These are phyloP conservation scores for Phaeoacremonium minimum DNA, from an alignment of 2,329 filamentous ascomycete genomes.

Conservation along the genomic window DNA sequence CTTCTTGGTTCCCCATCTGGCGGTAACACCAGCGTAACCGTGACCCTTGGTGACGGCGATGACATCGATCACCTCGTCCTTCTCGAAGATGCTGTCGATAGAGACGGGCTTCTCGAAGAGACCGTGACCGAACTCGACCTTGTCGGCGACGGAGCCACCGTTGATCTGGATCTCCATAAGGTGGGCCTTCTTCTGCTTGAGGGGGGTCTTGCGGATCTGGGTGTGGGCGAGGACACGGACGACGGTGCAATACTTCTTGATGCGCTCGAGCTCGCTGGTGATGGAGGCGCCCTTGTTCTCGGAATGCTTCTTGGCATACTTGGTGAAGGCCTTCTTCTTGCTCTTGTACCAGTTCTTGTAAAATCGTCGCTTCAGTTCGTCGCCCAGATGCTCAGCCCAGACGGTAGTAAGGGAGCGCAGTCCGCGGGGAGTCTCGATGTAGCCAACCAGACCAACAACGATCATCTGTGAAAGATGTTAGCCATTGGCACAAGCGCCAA, in stretches of 20 bases:
- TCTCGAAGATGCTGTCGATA: slow-evolving; percentile 93
- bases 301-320: slow-evolving; percentile 99
- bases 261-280: slow-evolving; percentile 97
- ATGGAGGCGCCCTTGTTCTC: slow-evolving; percentile 87
- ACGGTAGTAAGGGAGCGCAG: slow-evolving; percentile 99
- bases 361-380: slow-evolving; percentile 99
- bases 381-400: slow-evolving; percentile 98
- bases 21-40: slow-evolving; percentile 95
- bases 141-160: slow-evolving; percentile 91
- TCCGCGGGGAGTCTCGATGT: slow-evolving; percentile 99
- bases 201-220: slow-evolving; percentile 96
- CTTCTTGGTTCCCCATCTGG: slow-evolving; percentile 99
- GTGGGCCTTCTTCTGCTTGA: slow-evolving; percentile 99
- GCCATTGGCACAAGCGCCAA: slow-evolving; percentile 69
- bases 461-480: slow-evolving; percentile 85
- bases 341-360: slow-evolving; percentile 99
- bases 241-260: slow-evolving; percentile 99
- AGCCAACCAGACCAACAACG: slow-evolving; percentile 98
- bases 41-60: slow-evolving; percentile 99
- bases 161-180: slow-evolving; percentile 99
- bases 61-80: slow-evolving; percentile 99
- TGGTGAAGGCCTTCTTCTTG: slow-evolving; percentile 99
- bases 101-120: slow-evolving; percentile 99
- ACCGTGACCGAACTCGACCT: slow-evolving; percentile 91
- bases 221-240: slow-evolving; percentile 99